Conservation (phyloP, 2,329 filamentous ascomycete genomes). For the Fusarium sp. region DNA sequence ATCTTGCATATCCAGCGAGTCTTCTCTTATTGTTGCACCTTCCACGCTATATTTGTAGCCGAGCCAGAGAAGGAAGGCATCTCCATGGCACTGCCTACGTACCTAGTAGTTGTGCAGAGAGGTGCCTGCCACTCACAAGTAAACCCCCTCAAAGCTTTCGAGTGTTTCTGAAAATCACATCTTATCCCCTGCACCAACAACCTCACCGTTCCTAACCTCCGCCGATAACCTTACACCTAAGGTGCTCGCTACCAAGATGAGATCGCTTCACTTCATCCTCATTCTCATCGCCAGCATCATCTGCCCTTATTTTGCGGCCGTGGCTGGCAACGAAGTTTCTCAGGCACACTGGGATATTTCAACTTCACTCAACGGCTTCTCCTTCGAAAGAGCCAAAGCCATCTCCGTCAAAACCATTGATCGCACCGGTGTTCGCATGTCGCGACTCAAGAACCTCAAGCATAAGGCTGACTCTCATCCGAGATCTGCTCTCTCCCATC, state of each 20-base stretch:
- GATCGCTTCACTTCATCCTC: background rate
- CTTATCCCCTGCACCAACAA: background rate
- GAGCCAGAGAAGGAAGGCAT: background rate
- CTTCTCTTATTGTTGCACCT: constrained; percentile 7
- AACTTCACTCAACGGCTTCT: constrained; percentile 50
- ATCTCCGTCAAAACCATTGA: constrained; percentile 42
- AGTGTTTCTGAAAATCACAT: background rate
- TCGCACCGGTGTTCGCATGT: constrained; percentile 43
- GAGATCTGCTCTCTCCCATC: constrained; percentile 45
- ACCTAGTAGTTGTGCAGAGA: too few relatives aligned
- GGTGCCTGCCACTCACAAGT: background rate
- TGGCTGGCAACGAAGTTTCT: background rate
- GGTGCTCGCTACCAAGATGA: background rate
- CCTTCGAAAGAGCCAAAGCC: constrained; percentile 49
- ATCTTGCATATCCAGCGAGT: background rate
- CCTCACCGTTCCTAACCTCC: background rate
- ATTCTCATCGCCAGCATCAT: background rate
- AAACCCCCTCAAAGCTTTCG: background rate
- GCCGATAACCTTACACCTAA: background rate
- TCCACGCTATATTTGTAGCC: background rate
- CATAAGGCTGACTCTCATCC: constrained; percentile 16
- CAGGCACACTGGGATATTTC: constrained; percentile 46
- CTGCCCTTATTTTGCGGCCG: background rate
- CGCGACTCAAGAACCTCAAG: constrained; percentile 48
- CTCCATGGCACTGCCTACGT: background rate